Evolutionary conservation across 495 filamentous ascomycete genomes (phyloP), one percentile per base, ranked within the genome.

Genomic region (Penicillium goetzii): DNA sequence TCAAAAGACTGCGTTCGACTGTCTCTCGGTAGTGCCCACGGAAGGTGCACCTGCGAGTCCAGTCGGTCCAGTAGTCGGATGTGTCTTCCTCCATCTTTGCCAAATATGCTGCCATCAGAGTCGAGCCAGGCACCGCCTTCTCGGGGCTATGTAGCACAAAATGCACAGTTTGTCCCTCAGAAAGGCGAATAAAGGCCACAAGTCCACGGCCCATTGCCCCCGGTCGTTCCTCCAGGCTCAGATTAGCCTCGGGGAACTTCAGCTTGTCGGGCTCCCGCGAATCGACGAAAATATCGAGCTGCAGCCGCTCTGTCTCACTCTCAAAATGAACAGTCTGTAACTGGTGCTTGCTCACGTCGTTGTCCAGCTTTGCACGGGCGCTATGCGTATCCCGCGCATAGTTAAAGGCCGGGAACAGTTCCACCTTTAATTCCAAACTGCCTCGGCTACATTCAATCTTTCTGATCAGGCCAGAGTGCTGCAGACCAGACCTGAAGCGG

Each of bases 21-120:
- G 89, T 85, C 68, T 91, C 88, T 30, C 87, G 79, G 79, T 88
- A 92, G 38, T 84, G 84, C 26, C 89, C 89, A 62, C 87, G 87
- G 67, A 90, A 92, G 36, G 80, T 84, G 72, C 83, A 85, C 66
- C 87, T 85, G 41, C 83, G 82, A 41, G 89, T 87, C 88, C 89
- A 92, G 58, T 89, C 85, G 56, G 80, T 84, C 89, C 89, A 92
- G 66, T 77, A 92, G 10, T 78, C 76, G 56, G 85, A 86, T 0
- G 89, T 91, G 60, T 86, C 84, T 28, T 85, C 81, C 65, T 91
- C 89, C 65, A 88, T 81, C 15, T 73, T 77, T 64, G 84, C 78
- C 33, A 91, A 73, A 57, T 86, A 76, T 2, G 76, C 62, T 4
- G 71, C 81, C 25, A 85, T 84, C 36, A 85, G 83, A 60, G 83